Percentiles rank a stretch among this genome's conserved stretches.
Conservation (phyloP, 164 flowering plant species). For the Umbilicus rupestris region DNA sequence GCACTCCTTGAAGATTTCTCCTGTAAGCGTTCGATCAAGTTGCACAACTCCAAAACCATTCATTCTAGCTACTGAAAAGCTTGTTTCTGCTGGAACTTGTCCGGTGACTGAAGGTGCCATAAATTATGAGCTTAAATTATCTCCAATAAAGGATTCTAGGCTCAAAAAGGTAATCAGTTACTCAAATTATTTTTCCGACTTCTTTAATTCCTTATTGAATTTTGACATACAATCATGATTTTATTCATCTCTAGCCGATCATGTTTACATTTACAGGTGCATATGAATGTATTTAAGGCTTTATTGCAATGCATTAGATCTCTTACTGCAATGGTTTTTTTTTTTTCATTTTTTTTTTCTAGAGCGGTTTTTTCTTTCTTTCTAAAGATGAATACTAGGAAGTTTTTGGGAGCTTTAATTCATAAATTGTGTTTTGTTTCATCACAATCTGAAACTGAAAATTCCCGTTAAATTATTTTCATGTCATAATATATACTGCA, state of each 20-base stretch:
- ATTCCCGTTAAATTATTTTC: too few relatives aligned
- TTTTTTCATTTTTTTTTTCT: too few relatives aligned
- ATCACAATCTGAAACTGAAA: too few relatives aligned
- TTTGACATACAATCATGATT: not conserved
- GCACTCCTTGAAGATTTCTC: slow-evolving; percentile 23
- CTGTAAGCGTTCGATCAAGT: slow-evolving; percentile 27
- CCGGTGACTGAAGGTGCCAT: slow-evolving; percentile 19
- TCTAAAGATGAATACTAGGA: too few relatives aligned
- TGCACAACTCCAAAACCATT: slow-evolving; percentile 81
- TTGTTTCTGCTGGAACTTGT: slow-evolving; percentile 50
- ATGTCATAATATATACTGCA: not conserved
- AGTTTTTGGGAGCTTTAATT: too few relatives aligned
- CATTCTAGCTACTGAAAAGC: slow-evolving; percentile 76
- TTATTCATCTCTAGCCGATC: too few relatives aligned
- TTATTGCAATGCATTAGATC: too few relatives aligned
- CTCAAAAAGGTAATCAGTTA: slow-evolving; percentile 24
- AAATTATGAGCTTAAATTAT: not conserved
- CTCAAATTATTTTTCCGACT: not conserved
- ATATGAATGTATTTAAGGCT: too few relatives aligned
- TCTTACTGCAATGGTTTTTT: too few relatives aligned
- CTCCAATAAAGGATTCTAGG: slow-evolving; percentile 9
- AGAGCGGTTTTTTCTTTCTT: too few relatives aligned
- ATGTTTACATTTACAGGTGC: too few relatives aligned
- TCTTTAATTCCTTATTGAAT: not conserved
- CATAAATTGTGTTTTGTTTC: too few relatives aligned